These are phyloP conservation scores for Viola pubescens DNA, from an alignment of 441 rosid genomes.

Conservation along the genomic window DNA sequence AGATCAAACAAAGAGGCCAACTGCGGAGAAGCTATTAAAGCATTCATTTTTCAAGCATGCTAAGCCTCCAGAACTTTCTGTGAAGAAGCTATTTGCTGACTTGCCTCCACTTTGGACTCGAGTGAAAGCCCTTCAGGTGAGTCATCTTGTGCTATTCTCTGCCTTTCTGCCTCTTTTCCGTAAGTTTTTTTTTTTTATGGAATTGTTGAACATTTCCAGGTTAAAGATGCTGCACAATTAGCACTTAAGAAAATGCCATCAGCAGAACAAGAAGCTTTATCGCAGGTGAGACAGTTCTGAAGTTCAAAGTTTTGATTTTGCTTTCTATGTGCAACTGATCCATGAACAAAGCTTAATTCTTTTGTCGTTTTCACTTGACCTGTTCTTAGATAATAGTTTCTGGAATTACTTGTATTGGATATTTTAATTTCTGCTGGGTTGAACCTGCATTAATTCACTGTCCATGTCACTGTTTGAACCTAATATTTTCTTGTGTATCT, in stretches of 20 bases:
- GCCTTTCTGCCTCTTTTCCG: conserved; percentile 13
- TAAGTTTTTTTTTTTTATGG: conserved; percentile 18
- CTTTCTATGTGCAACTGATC: not conserved
- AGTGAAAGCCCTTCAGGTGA: conserved; percentile 91
- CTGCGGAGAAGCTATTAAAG: conserved; percentile 86
- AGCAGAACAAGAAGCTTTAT: conserved; percentile 84
- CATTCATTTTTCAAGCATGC: conserved; percentile 89
- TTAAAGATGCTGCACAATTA: conserved; percentile 90
- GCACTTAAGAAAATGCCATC: conserved; percentile 88
- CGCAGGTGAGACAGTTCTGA: conserved; percentile 52
- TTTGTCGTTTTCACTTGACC: not conserved
- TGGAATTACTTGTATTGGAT: not conserved
- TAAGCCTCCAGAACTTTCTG: conserved; percentile 78
- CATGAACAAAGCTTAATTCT: not conserved
- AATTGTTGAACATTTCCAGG: conserved; percentile 40
- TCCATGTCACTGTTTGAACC: not conserved
- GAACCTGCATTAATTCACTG: conserved; percentile 1
- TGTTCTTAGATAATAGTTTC: not conserved
- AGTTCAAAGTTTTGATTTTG: conserved; percentile 1
- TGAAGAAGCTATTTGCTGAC: conserved; percentile 66
- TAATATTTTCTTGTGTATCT: not conserved
- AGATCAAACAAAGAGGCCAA: conserved; percentile 97
- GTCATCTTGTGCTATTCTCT: conserved; percentile 17
- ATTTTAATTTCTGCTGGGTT: not conserved
- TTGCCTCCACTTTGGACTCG: conserved; percentile 89